These are phyloP conservation scores for Lentinula raphanica DNA, from an alignment of 768 basidiomycete species.

Conservation along the genomic window DNA sequence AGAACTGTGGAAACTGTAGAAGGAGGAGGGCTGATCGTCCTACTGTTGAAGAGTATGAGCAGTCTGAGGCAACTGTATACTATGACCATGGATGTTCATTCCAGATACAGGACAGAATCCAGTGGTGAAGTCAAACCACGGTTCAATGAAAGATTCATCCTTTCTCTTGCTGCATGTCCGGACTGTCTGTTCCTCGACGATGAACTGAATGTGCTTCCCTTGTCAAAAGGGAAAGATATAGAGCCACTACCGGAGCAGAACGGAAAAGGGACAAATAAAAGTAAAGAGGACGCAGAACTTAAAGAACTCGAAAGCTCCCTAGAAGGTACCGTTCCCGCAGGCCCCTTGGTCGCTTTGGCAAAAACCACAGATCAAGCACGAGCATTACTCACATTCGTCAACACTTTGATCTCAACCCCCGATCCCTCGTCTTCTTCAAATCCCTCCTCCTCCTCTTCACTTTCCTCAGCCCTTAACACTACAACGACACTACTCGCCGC, in stretches of 20 bases:
- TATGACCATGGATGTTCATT: conserved; percentile 94
- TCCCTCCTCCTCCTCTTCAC: background rate
- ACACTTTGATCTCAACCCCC: conserved; percentile 63
- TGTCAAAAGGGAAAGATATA: conserved; percentile 94
- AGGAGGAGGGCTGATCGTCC: conserved; percentile 84
- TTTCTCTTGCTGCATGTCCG: conserved; percentile 89
- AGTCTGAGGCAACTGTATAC: conserved; percentile 88
- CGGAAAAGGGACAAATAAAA: conserved; percentile 24
- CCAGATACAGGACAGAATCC: conserved; percentile 87
- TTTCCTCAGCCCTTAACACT: conserved; percentile 31
- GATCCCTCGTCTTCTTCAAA: conserved; percentile 1
- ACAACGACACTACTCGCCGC: conserved; percentile 94
- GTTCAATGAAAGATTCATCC: conserved; percentile 98
- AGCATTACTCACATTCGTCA: conserved; percentile 90
- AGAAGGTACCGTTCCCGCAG: conserved; percentile 78
- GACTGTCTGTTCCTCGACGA: conserved; percentile 96
- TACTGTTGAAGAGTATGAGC: conserved; percentile 92
- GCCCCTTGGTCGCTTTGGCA: conserved; percentile 84
- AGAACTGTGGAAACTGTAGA: conserved; percentile 98
- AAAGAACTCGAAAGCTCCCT: conserved; percentile 62
- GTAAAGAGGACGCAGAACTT: conserved; percentile 57
- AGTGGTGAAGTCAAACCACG: conserved; percentile 87
- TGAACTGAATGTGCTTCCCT: conserved; percentile 94
- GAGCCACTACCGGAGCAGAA: conserved; percentile 35
- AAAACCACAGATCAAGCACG: conserved; percentile 94